Percentiles rank a stretch among this genome's conserved stretches.
phyloP scores from a whole-genome alignment of 1,284 basidiomycete genomes.

The Sanguinoderma infundibulare region DNA sequence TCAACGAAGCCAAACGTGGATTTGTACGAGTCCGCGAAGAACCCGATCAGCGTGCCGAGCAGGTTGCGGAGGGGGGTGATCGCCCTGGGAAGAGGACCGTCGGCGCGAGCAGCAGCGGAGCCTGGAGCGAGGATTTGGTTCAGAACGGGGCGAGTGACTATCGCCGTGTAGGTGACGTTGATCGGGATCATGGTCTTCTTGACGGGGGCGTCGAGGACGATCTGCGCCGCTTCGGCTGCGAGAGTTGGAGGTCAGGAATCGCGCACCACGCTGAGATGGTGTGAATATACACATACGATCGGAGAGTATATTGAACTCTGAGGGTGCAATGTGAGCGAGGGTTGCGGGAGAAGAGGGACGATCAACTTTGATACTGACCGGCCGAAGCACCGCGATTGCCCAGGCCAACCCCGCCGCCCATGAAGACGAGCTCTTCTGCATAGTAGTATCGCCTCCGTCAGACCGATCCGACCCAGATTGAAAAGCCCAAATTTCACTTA shows the following conservation, averaged over 20 bases:
- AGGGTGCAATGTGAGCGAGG: slow-evolving; percentile 3
- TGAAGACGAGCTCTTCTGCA: slow-evolving; percentile 80
- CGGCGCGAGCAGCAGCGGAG: slow-evolving; percentile 9
- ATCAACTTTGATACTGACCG: slow-evolving; percentile 42
- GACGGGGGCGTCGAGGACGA: slow-evolving; percentile 67
- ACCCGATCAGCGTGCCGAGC: slow-evolving; percentile 72
- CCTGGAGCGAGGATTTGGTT: slow-evolving; percentile 50
- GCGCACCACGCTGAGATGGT: neutral
- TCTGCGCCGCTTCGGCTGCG: slow-evolving; percentile 83
- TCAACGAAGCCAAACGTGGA: slow-evolving; percentile 74
- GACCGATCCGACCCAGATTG: neutral
- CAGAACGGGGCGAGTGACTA: slow-evolving; percentile 63
- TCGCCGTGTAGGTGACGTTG: slow-evolving; percentile 84
- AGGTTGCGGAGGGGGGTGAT: slow-evolving; percentile 68
- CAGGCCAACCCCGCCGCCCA: slow-evolving; percentile 88
- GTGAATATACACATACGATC: slow-evolving; percentile 82
- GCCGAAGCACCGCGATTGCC: slow-evolving; percentile 79
- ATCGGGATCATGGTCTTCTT: slow-evolving; percentile 77
- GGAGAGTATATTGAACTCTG: slow-evolving; percentile 84
- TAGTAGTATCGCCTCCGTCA: neutral
- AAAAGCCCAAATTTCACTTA: too few species aligned
- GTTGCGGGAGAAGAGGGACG: neutral
- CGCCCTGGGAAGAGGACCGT: slow-evolving; percentile 42
- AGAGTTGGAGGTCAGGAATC: slow-evolving; percentile 1
- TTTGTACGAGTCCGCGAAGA: slow-evolving; percentile 72